Base-by-base conservation (phyloP, 768 basidiomycete genomes). In the Suillus placidus region DNA sequence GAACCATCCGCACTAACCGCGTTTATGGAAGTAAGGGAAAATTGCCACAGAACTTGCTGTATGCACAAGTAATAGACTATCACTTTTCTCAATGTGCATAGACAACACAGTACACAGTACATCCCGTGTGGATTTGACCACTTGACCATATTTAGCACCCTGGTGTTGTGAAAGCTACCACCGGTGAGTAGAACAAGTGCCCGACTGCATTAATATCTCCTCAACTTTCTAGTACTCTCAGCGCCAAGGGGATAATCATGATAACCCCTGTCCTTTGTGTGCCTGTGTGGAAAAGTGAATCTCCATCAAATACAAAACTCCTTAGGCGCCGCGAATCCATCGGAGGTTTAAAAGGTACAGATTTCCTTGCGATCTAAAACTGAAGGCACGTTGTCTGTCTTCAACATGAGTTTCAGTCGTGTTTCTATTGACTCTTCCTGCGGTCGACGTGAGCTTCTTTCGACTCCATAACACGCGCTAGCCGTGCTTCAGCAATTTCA, bases 1-100 rank as follows among this genome's bases (percentile, higher is more conserved):
- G 86, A 93, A 94, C 82, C 88, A 92, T 77, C 80, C 88, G n/a
- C 93, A 94, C 80, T 94, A 81, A 78, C 64, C 62, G 67, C 56
- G 18, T 64, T 20, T 37, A 38, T 51, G 57, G 35, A 64, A 57
- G 45, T 61, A 20, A 66, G 30, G 43, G 64, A 52, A 32, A 43
- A 56, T 60, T 14, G 64, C 61, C 60, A 45, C 65, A 67, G 66
- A 60, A 63, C 62, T 69, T 60, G 40, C 54, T 40, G 38, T 60
- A 42, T 32, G 58, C 40, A 43, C 58, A 20, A 32, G 40, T 40
- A 74, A 77, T 75, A 75, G 76, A 75, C 66, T 13, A 35, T 60
- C 12, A 30, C 20, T 60, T 40, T 18, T 40, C 10, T 26, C 18
- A 42, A 38, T 42, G 58, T 42, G 58, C 38, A 58, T 40, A 18